Conservation (phyloP, 2,329 filamentous ascomycete species). For the Cladorrhinum sp. region DNA sequence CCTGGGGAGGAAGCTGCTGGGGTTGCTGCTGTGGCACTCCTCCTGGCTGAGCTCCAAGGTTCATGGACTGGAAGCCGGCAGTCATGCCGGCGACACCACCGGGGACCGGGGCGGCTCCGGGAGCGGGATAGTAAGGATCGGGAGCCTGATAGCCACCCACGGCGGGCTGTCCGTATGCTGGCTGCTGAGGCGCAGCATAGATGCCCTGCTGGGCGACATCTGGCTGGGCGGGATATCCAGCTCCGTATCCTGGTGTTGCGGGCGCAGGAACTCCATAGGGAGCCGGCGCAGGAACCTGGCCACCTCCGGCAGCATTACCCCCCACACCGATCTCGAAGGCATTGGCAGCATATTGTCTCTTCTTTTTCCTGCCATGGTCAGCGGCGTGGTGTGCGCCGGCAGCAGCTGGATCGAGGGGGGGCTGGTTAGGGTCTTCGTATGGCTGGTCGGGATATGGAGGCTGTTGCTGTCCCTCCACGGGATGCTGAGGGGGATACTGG, state of each 20-base stretch:
- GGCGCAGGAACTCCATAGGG: conserved; percentile 47
- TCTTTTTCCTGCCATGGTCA: conserved; percentile 72
- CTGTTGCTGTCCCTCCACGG: conserved; percentile 37
- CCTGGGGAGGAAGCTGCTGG: conserved; percentile 50
- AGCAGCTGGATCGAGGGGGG: conserved; percentile 31
- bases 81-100: conserved; percentile 69
- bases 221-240: conserved; percentile 51
- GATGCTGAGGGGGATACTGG: conserved; percentile 48
- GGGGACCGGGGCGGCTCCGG: conserved; percentile 37
- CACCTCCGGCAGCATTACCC: conserved; percentile 67
- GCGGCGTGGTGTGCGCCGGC: conserved; percentile 31
- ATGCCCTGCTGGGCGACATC: conserved; percentile 38
- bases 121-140: conserved; percentile 61
- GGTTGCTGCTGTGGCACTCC: conserved; percentile 47
- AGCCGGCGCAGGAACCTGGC: conserved; percentile 39
- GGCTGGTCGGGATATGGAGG: conserved; percentile 38
- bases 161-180: conserved; percentile 41
- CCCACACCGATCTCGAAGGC: conserved; percentile 90
- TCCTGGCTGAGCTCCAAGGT: conserved; percentile 60
- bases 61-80: conserved; percentile 82
- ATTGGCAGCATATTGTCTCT: conserved; percentile 89
- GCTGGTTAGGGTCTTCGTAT: conserved; percentile 39
- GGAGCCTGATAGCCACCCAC: conserved; percentile 66
- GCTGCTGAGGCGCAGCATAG: conserved; percentile 41
- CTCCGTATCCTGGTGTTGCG: conserved; percentile 51